Base-by-base conservation (phyloP, 148 eudicot genomes). In the Diospyros lotus region DNA sequence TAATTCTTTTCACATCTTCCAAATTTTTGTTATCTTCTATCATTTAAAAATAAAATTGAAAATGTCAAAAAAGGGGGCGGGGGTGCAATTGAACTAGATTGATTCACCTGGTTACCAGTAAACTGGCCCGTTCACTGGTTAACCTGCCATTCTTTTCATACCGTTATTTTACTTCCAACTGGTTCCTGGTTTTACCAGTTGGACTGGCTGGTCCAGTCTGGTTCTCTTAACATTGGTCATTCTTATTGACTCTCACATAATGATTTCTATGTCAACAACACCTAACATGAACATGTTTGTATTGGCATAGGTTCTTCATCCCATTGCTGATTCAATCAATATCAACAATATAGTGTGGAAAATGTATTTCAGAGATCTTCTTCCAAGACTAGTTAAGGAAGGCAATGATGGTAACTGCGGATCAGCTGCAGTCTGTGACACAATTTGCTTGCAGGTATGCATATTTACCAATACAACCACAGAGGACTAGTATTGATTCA, bases 401-500 rank as follows among this genome's bases (percentile, higher is more conserved):
- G 98, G 98, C 13, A 83, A 88, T 78, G 98, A 95, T 61, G 94
- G 98, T n/a, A 92, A 95, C 74, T 90, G 76, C 60, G 98, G 98
- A 56, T 89, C 97, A 73, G 62, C 91, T 78, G 96, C 96, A 40
- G 77, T 80, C 39, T 94, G 96, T 73, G 98, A 94, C 83, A 89
- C 93, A 46, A 80, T 89, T 10, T 92, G 96, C 89, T 87, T 94
- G 79, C 97, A 92, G 96, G 97, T 94, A 84, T 42, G 5, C 45
- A 38, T 50, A 77, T 72, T 68, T 46, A 12, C 53, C 50, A 38
- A 14, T 9, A 70, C 9, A 12, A 18, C 18, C n/a, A n/a, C 43
- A 11, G 28, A 48, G 8, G 62, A n/a, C 28, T 63, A 63, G 17
- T 63, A 4, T 39, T 58, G 52, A 15, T 10, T 62, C 38, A 9